These are phyloP conservation scores for Ophiostoma tasmaniense DNA, from an alignment of 2,329 filamentous ascomycete species.

Conservation along the genomic window DNA sequence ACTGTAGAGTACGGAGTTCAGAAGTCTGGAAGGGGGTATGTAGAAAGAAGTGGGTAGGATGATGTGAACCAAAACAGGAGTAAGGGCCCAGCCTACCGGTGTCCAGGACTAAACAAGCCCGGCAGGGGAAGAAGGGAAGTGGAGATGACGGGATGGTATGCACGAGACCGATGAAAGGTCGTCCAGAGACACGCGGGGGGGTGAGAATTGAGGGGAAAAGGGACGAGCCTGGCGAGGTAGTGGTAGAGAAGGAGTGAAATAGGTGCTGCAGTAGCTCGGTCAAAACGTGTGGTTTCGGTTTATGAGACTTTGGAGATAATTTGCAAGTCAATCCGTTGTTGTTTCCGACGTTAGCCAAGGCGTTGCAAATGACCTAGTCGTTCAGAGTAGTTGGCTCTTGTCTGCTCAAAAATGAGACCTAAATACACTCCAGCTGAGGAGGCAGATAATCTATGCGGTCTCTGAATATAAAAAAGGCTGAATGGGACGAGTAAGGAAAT, in stretches of 20 bases:
- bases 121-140: background rate
- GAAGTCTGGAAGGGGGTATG: background rate
- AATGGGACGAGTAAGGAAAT: too few species aligned
- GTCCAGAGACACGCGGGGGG: background rate
- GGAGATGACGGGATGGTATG: background rate
- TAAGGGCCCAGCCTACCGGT: background rate
- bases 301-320: background rate
- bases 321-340: background rate
- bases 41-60: conserved; percentile 2
- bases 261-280: background rate
- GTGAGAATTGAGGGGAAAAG: background rate
- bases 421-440: too few species aligned
- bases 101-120: background rate
- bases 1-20: background rate
- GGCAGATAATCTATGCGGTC: background rate
- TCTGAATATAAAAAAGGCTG: background rate
- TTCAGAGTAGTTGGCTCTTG: too few species aligned
- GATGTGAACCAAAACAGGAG: background rate
- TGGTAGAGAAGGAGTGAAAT: background rate
- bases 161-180: background rate
- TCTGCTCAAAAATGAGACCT: too few species aligned
- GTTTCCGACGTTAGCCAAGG: background rate
- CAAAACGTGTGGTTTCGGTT: background rate
- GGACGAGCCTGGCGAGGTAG: background rate
- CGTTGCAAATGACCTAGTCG: background rate